These are phyloP conservation scores for Fusarium sp. DNA, from an alignment of 2,329 filamentous ascomycete species.

Conservation along the genomic window DNA sequence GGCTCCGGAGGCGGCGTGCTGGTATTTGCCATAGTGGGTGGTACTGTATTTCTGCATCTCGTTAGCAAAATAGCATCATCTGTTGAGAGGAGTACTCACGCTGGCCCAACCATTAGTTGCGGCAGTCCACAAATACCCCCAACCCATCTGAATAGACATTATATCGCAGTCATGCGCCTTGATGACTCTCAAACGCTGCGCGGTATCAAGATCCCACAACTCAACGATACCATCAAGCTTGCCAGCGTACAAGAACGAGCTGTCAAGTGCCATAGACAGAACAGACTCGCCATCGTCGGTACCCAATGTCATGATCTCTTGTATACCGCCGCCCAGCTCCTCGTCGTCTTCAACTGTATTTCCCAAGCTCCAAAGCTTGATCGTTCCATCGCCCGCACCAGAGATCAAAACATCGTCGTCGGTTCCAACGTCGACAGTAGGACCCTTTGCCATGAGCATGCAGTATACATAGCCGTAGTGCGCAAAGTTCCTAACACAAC, in stretches of 20 bases:
- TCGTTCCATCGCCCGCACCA: constrained; percentile 91
- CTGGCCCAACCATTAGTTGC: constrained; percentile 89
- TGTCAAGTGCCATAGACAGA: constrained; percentile 85
- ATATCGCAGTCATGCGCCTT: constrained; percentile 84
- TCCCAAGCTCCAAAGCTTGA: constrained; percentile 88
- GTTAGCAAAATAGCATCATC: too few species aligned
- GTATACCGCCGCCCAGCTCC: constrained; percentile 68
- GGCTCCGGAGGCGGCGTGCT: constrained; percentile 59
- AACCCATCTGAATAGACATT: constrained; percentile 86
- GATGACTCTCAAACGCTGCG: constrained; percentile 88
- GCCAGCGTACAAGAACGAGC: constrained; percentile 91
- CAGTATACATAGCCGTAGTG: constrained; percentile 97
- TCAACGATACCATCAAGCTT: constrained; percentile 89
- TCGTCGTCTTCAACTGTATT: constrained; percentile 51
- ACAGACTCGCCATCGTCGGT: constrained; percentile 72
- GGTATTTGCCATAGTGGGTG: constrained; percentile 70
- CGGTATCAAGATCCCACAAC: constrained; percentile 96
- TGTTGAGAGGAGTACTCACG: too few species aligned
- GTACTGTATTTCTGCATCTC: constrained; percentile 79
- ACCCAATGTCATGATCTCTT: constrained; percentile 74
- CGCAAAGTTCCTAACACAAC: constrained; percentile 86
- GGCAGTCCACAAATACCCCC: constrained; percentile 86
- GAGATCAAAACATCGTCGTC: constrained; percentile 88
- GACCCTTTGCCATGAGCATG: constrained; percentile 85
- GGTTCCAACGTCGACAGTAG: constrained; percentile 72